Percentiles rank a stretch among this genome's conserved stretches.
Conservation (phyloP, 208 protist genomes). For the Leishmania tarentolae region DNA sequence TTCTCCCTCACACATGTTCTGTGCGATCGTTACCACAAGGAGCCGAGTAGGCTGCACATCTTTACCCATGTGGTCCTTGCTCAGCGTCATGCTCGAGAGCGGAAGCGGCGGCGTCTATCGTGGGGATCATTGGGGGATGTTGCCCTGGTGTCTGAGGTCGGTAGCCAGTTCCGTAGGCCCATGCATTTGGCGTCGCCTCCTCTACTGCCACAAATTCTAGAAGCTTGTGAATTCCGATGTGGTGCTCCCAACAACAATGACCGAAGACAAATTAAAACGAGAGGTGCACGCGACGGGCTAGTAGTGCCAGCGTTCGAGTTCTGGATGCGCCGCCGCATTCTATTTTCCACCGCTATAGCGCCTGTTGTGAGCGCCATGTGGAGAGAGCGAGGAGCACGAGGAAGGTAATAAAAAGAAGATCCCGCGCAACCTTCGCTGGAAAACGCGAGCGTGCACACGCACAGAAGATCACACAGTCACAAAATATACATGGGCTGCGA, state of each 20-base stretch:
- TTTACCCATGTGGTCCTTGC: background rate
- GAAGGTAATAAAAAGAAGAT: background rate
- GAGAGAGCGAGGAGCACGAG: background rate
- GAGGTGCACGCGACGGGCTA: background rate
- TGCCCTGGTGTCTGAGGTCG: background rate
- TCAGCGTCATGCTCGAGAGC: background rate
- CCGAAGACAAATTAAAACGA: background rate
- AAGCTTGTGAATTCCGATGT: background rate
- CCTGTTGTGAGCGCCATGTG: background rate
- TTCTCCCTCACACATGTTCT: background rate
- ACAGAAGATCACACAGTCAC: slow-evolving; percentile 6
- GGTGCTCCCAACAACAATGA: background rate
- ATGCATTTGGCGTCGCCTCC: background rate
- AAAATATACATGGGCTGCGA: slow-evolving; percentile 6
- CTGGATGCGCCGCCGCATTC: background rate
- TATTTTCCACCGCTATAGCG: background rate
- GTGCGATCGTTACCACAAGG: background rate
- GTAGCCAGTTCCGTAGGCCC: background rate
- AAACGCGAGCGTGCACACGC: background rate
- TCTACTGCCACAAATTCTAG: background rate
- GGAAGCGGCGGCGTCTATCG: background rate
- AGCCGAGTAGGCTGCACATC: background rate
- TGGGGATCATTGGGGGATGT: background rate
- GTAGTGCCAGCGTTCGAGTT: background rate
- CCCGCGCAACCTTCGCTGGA: background rate